Percentiles rank a stretch among this genome's conserved stretches.
phyloP scores from a whole-genome alignment of 1,139 yeast genomes.

The Debaryomyces sp. region DNA sequence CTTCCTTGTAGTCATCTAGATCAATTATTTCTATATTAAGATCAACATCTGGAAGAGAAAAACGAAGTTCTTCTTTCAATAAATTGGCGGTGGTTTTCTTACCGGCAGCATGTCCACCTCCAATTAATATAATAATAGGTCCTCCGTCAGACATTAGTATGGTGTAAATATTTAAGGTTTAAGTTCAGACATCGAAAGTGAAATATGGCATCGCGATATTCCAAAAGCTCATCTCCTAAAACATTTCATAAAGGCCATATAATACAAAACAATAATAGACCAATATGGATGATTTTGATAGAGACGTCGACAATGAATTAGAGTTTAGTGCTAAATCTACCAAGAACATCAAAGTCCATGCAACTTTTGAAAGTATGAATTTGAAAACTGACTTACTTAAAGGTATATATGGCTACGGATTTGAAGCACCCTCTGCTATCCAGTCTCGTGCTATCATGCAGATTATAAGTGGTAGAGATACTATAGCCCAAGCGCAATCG shows the following conservation, averaged over 20 bases:
- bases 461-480: slow-evolving; percentile 86
- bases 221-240: slow-evolving; percentile 1
- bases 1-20: slow-evolving; percentile 30
- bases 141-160: slow-evolving; percentile 5
- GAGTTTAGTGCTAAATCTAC: slow-evolving; percentile 58
- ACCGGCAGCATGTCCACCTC: slow-evolving; percentile 80
- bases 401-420: slow-evolving; percentile 90
- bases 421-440: slow-evolving; percentile 92
- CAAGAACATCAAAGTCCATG: slow-evolving; percentile 60
- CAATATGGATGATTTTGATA: slow-evolving; percentile 49
- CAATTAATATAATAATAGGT: slow-evolving; percentile 55
- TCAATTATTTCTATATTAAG: slow-evolving; percentile 44
- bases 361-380: slow-evolving; percentile 78
- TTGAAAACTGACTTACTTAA: slow-evolving; percentile 66
- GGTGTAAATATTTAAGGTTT: background rate
- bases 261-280: background rate
- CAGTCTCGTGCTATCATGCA: slow-evolving; percentile 95
- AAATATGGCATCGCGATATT: slow-evolving; percentile 12
- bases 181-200: background rate
- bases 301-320: slow-evolving; percentile 57
- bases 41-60: slow-evolving; percentile 19
- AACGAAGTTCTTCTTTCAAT: slow-evolving; percentile 30
- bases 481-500: slow-evolving; percentile 96
- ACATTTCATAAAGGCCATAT: background rate
- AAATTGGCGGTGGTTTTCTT: slow-evolving; percentile 45